Conservation (phyloP, 2,329 filamentous ascomycete species). For the Tolypocladium pustulatum region DNA sequence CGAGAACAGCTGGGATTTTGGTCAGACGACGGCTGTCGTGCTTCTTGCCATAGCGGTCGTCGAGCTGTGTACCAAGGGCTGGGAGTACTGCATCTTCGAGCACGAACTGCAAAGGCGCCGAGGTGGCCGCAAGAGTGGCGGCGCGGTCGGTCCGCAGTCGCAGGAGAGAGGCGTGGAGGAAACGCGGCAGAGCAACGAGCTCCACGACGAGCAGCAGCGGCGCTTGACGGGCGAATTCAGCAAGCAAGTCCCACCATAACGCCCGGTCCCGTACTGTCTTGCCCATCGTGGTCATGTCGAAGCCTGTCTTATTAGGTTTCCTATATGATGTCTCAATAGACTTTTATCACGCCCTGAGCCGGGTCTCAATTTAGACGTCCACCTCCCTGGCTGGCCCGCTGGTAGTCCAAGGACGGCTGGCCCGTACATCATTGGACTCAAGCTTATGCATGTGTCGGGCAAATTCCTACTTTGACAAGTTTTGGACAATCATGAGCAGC, state of each 20-base stretch:
- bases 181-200: background rate
- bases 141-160: background rate
- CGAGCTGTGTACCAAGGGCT: slow-evolving; percentile 10
- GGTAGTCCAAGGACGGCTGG: too few species aligned
- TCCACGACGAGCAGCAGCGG: background rate
- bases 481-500: background rate
- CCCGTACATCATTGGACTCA: too few species aligned
- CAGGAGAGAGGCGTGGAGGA: background rate
- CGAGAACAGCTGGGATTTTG: slow-evolving; percentile 21
- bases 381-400: too few species aligned
- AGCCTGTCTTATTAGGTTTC: too few species aligned
- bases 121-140: background rate
- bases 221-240: background rate
- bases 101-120: background rate
- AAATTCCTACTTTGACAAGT: background rate
- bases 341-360: background rate
- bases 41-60: slow-evolving; percentile 12
- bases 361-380: too few species aligned
- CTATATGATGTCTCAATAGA: background rate
- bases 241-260: background rate
- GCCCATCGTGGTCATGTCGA: background rate
- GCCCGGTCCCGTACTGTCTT: background rate
- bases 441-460: background rate
- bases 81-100: slow-evolving; percentile 9
- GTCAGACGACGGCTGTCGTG: slow-evolving; percentile 18